These are phyloP conservation scores for Trypanosomatidae sp. DNA, from an alignment of 208 protist species.

Conservation along the genomic window DNA sequence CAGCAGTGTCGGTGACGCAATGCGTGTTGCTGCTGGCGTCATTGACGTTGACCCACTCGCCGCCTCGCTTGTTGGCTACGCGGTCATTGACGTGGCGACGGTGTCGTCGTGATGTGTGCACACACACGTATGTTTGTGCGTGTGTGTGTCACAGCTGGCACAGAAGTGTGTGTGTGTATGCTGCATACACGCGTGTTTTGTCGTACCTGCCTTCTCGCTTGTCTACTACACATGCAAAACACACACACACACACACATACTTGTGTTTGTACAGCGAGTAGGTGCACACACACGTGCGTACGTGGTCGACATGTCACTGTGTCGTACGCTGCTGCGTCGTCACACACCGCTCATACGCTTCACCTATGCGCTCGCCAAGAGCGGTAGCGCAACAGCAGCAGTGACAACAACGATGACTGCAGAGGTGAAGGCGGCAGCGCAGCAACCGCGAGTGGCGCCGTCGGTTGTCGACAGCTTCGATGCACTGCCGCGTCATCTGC, in stretches of 20 bases:
- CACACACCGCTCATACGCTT: slow-evolving; percentile 60
- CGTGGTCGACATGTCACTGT: not conserved
- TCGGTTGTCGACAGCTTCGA: slow-evolving; percentile 21
- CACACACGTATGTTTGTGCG: too few species aligned
- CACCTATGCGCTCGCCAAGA: slow-evolving; percentile 55
- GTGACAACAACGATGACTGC: not conserved
- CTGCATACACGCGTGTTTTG: too few species aligned
- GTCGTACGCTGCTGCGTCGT: not conserved
- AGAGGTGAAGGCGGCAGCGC: not conserved
- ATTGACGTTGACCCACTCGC: slow-evolving; percentile 57
- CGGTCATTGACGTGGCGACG: too few species aligned
- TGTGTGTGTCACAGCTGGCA: too few species aligned
- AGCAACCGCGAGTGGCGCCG: not conserved
- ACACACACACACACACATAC: too few species aligned
- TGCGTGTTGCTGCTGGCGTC: too few species aligned
- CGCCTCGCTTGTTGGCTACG: slow-evolving; percentile 37
- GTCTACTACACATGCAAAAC: too few species aligned
- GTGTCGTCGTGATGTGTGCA: too few species aligned
- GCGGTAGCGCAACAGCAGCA: slow-evolving; percentile 6
- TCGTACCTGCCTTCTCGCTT: too few species aligned
- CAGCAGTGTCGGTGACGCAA: too few species aligned
- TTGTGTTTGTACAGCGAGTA: too few species aligned
- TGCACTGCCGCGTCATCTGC: slow-evolving; percentile 43
- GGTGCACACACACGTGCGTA: not conserved
- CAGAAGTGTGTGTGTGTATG: too few species aligned